These are phyloP conservation scores for Talaromyces borbonicus DNA, from an alignment of 495 filamentous ascomycete genomes.

Conservation along the genomic window DNA sequence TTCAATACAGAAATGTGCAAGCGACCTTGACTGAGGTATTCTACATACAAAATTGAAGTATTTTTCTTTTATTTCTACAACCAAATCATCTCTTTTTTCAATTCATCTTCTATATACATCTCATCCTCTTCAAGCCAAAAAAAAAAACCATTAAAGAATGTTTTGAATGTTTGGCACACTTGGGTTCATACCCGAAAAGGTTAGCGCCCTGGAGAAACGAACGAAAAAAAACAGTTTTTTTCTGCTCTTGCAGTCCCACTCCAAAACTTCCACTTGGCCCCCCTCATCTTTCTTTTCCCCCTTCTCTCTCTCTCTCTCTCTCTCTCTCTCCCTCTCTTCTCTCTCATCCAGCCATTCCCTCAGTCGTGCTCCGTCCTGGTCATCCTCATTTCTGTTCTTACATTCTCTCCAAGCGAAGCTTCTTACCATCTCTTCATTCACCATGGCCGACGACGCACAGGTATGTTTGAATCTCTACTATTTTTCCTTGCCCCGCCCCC, in stretches of 20 bases:
- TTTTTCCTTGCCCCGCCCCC: conserved; percentile 12
- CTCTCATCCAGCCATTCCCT: conserved; percentile 9
- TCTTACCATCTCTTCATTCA: conserved; percentile 29
- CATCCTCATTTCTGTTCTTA: no score
- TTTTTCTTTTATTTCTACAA: no score
- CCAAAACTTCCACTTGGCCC: conserved; percentile 4
- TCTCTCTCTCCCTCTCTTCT: conserved; percentile 15
- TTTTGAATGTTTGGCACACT: no score
- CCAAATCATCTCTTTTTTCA: no score
- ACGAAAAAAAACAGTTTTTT: conserved; percentile 5
- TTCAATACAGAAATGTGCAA: no score
- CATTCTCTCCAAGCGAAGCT: no score
- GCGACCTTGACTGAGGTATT: no score
- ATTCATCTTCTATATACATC: no score
- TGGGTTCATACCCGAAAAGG: conserved; percentile 1
- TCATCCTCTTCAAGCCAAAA: not conserved
- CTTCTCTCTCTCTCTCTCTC: conserved; percentile 6
- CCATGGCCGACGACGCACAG: conserved; percentile 42
- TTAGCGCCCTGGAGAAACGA: conserved; percentile 5
- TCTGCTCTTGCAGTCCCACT: conserved; percentile 6
- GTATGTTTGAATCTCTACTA: no score
- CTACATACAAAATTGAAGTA: no score
- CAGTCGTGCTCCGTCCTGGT: no score
- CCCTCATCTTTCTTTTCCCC: conserved; percentile 7
- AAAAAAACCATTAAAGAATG: conserved; percentile 1